Evolutionary conservation across 331 rosid species (phyloP).

Genomic region (Rhamnella rubrinervis): DNA sequence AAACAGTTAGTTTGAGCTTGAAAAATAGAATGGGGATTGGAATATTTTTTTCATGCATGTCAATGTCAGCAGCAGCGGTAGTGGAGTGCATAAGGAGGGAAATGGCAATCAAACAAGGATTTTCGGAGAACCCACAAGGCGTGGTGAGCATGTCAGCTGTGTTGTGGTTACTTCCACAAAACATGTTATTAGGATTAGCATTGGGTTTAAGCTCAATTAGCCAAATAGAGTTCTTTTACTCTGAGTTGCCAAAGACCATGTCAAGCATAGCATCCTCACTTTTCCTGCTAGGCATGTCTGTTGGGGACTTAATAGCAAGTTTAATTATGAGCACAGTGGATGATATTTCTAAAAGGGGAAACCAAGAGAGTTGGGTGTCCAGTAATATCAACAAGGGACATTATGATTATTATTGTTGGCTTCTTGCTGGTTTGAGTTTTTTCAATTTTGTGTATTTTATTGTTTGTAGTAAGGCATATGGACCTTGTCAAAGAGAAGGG

Average conservation of each 20-base stretch:
- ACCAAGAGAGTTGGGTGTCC: background rate
- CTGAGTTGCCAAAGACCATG: background rate
- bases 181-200: background rate
- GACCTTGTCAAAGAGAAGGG: background rate
- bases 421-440: background rate
- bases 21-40: background rate
- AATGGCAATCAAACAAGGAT: background rate
- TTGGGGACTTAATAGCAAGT: background rate
- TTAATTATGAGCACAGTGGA: background rate
- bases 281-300: background rate
- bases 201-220: background rate
- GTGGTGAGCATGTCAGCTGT: background rate
- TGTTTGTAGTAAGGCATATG: constrained; percentile 4
- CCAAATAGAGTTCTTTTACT: background rate
- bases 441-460: background rate
- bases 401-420: background rate
- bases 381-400: background rate
- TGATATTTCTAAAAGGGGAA: background rate
- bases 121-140: background rate
- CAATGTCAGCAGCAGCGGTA: background rate
- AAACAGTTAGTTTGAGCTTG: background rate
- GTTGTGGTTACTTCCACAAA: background rate
- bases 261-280: background rate
- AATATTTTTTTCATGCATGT: background rate
- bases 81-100: background rate